Evolutionary conservation across 148 eudicot genomes (phyloP).

Genomic region (Cornus controversa): DNA sequence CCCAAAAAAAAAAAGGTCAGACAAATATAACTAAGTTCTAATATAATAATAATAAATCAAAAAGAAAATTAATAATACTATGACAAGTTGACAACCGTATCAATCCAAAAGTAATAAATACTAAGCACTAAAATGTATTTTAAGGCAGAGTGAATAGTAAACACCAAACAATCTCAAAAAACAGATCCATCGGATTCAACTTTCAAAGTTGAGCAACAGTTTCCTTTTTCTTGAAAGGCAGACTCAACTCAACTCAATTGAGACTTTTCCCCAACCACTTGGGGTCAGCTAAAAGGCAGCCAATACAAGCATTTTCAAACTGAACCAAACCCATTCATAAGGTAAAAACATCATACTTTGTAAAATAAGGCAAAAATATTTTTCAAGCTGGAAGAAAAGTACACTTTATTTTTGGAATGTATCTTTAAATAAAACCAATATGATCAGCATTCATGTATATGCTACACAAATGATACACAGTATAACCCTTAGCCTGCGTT

Average conservation of each 20-base stretch:
- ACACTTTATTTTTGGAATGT: neutral
- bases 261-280: no score
- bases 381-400: no score
- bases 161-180: neutral
- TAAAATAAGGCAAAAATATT: no score
- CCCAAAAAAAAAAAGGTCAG: constrained; percentile 14
- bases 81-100: neutral
- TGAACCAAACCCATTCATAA: neutral
- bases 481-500: neutral
- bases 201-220: neutral
- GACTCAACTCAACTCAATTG: no score
- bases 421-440: neutral
- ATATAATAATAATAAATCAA: neutral
- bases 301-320: neutral
- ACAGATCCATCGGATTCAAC: neutral
- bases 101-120: neutral
- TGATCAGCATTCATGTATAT: neutral
- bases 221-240: neutral
- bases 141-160: neutral
- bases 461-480: neutral
- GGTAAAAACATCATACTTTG: neutral
- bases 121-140: no score
- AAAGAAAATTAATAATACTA: neutral
- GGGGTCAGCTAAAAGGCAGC: no score
- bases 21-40: neutral